Percentiles rank a stretch among this genome's conserved stretches.
Conservation (phyloP, 208 protist species). For the Crithidia sp. region DNA sequence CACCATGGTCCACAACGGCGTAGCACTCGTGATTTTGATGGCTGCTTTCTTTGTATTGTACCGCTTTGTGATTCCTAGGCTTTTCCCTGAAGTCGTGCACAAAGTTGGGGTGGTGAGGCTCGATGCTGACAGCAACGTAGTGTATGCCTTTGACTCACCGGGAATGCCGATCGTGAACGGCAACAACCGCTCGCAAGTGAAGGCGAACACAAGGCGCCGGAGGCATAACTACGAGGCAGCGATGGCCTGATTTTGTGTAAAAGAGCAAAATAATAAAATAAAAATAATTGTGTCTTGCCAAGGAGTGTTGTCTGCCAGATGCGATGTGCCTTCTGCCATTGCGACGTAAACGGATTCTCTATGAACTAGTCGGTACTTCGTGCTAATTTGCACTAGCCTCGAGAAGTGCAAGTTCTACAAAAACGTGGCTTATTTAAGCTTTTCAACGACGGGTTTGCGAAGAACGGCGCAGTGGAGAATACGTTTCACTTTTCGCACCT, state of each 20-base stretch:
- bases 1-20: constrained; percentile 15
- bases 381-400: too few relatives aligned
- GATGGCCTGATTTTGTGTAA: constrained; percentile 16
- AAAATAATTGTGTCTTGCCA: background rate
- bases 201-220: constrained; percentile 38
- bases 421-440: too few relatives aligned
- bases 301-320: background rate
- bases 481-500: too few relatives aligned
- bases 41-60: constrained; percentile 42
- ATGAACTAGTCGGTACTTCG: too few relatives aligned
- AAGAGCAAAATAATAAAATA: background rate
- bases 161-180: constrained; percentile 40
- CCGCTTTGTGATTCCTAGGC: constrained; percentile 45
- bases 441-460: too few relatives aligned
- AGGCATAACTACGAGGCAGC: constrained; percentile 46
- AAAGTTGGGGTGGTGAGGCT: constrained; percentile 34
- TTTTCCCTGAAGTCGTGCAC: constrained; percentile 45
- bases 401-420: too few relatives aligned
- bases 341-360: too few relatives aligned
- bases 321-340: too few relatives aligned
- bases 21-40: constrained; percentile 29
- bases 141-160: constrained; percentile 42
- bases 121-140: constrained; percentile 24
- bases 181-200: constrained; percentile 43
- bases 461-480: too few relatives aligned